Evolutionary conservation across 495 filamentous ascomycete genomes (phyloP), one percentile per base, ranked within the genome.

Genomic region (Astrocystis sublimbata): DNA sequence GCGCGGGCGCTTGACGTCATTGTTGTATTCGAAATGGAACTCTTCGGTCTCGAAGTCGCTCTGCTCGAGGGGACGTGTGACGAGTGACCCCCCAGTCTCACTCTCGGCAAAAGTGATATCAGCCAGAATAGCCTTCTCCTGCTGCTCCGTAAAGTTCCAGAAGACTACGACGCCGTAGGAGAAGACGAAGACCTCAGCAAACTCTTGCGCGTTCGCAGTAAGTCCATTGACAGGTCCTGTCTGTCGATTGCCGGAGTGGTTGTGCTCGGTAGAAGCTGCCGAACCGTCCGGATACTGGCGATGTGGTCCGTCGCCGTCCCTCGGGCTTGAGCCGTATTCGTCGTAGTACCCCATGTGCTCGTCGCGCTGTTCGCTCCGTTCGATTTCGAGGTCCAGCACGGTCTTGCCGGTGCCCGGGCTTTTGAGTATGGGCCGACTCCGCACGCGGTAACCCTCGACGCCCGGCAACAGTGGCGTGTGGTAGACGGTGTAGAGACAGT

Each of bases 141-240:
- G 94, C 49, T 85, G 83, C 71, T 96, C 92, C 15, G 92, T 92
- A 68, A 98, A 94, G 71, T 98, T 98, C 94, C 94, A 99, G 71
- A 98, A 97, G 15, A 99, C 94, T 0, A 92, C 93, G 1, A 99
- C 96, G 9, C 94, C 94, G 73, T 99, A 99, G 23, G 89, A 93
- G 75, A 97, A 98, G 58, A 98, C 89, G 71, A 97, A 98, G 90
- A 99, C 92, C 75, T 99, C 94, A 24, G 89, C 96, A 66, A 97
- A 93, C 30, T 81, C 77, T 56, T 88, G 83, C 1, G 83, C 83
- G 66, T 93, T 84, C 10, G 88, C 84, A 9, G 83, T 75, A 28
- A 89, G 79, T 28, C 84, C 80, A 58, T 79, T 79, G 26, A 77
- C 72, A 3, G 80, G 78, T 4, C 40, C 40, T 4, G 24, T 40